Percentiles rank a stretch among this genome's conserved stretches.
Conservation (phyloP, 768 basidiomycete species). For the Macrolepiota fuliginosa region DNA sequence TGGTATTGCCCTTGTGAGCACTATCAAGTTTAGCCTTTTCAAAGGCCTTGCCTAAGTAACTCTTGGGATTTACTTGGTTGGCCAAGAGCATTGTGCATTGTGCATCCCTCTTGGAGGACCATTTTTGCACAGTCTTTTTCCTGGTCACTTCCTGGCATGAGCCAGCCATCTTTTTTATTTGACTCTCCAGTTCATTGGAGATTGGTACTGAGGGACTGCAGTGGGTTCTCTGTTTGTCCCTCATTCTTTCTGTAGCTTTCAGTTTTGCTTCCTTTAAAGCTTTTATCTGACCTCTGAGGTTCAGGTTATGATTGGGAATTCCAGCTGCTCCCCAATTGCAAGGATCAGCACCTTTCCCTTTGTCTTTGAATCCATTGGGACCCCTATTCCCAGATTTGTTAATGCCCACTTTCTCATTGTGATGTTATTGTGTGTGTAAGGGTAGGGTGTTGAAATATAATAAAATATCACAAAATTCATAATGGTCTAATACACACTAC, state of each 20-base stretch:
- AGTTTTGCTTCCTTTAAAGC: neutral
- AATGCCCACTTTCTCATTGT: no score
- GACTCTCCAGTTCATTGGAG: neutral
- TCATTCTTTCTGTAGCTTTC: neutral
- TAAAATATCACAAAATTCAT: no score
- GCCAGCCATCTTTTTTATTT: neutral
- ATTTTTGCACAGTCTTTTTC: neutral
- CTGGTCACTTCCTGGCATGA: neutral
- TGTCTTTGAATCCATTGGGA: no score
- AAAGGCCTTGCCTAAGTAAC: neutral
- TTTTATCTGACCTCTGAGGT: neutral
- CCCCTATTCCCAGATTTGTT: no score
- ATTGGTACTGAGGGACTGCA: neutral
- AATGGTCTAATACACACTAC: no score
- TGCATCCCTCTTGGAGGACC: neutral
- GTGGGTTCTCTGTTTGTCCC: no score
- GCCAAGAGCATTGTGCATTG: neutral
- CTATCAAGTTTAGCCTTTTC: neutral
- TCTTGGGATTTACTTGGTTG: neutral
- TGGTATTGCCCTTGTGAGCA: neutral
- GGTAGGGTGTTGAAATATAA: no score
- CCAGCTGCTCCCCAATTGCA: neutral
- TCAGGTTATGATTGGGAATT: neutral
- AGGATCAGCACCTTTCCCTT: neutral
- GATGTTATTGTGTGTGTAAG: no score